Evolutionary conservation across 225 moss, liverwort and hornwort species (phyloP).

Genomic region (Polytrichum formosum): DNA sequence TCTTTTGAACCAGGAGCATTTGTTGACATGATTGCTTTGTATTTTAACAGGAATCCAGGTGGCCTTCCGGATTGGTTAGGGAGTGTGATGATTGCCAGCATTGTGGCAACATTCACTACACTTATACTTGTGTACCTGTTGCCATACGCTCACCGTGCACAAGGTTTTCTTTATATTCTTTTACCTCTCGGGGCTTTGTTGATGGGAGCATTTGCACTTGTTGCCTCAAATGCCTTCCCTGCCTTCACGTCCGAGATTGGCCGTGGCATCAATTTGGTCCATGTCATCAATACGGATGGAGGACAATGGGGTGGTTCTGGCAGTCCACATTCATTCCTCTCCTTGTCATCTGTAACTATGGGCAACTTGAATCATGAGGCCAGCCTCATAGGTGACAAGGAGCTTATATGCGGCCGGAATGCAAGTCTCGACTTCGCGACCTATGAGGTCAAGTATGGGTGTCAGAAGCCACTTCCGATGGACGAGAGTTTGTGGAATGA

Average conservation of each 20-base stretch:
- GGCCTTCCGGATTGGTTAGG: conserved; percentile 75
- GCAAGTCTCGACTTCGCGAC: conserved; percentile 57
- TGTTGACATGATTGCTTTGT: not conserved
- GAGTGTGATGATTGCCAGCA: conserved; percentile 62
- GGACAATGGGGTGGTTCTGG: conserved; percentile 17
- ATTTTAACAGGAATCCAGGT: conserved; percentile 69
- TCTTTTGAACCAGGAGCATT: not conserved
- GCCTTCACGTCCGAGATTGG: conserved; percentile 69
- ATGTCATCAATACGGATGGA: conserved; percentile 60
- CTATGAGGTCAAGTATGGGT: conserved; percentile 68
- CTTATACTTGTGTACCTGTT: conserved; percentile 71
- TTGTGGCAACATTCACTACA: conserved; percentile 52
- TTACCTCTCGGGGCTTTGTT: conserved; percentile 33
- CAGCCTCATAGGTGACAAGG: conserved; percentile 39
- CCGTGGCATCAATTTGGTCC: conserved; percentile 72
- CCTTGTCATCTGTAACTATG: conserved; percentile 64
- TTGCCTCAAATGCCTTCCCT: conserved; percentile 56
- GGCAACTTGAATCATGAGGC: conserved; percentile 67
- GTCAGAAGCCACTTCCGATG: conserved; percentile 53
- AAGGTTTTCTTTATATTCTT: conserved; percentile 55
- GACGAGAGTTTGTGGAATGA: conserved; percentile 49
- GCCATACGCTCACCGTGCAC: conserved; percentile 80
- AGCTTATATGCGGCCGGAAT: conserved; percentile 54
- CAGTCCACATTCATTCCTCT: conserved; percentile 51
- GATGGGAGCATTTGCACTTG: conserved; percentile 38